Base-by-base conservation (phyloP, 176 grass and related monocot genomes). In the Eragrostis curvula region DNA sequence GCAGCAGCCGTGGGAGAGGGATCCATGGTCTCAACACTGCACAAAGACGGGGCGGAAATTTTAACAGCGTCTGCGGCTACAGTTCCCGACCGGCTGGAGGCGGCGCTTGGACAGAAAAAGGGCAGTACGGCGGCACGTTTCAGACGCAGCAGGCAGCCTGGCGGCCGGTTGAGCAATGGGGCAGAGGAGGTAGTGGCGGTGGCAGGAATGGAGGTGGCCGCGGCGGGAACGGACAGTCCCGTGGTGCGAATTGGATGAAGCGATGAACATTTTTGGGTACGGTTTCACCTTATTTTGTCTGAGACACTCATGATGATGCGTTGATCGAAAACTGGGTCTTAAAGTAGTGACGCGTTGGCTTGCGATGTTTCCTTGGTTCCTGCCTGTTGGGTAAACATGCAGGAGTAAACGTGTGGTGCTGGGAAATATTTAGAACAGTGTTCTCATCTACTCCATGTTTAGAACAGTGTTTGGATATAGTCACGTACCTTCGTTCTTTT, bases 121-220 rank as follows among this genome's bases (percentile, higher is more conserved):
- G 66, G 11, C 68, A 58, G 15, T 13, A 29, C 2, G 10, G 28
- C 0, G 12, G 66, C 25, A 0, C 20, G 39, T n/a, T 10, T 20
- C 58, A 84, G 39, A 49, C 25, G 66, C 78, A 82, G 78, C 27
- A 70, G 32, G 39, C 20, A 0, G 77, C 24, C 14, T 81, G 82
- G 82, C 71, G 65, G 0, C 71, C 82, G 12, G 82, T 42, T 7
- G 71, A 57, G 14, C 12, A 65, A 6, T 50, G 17, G 79, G 21
- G 70, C 25, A 42, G 85, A 47, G 62, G 62, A 7, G 70, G 78
- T 16, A 10, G 70, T 6, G 3, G 73, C 1, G 23, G 32, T 5
- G 28, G 47, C 32, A 23, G 49, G 28, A 64, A 74, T 12, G 29
- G 60, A 14, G 45, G 36, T 1, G 27, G 55, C 30, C 13, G 56